A percentile compares a stretch with the other conserved stretches of the same genome.
Evolutionary conservation across 1,284 basidiomycete species (phyloP).

Genomic region (Testicularia cyperi): DNA sequence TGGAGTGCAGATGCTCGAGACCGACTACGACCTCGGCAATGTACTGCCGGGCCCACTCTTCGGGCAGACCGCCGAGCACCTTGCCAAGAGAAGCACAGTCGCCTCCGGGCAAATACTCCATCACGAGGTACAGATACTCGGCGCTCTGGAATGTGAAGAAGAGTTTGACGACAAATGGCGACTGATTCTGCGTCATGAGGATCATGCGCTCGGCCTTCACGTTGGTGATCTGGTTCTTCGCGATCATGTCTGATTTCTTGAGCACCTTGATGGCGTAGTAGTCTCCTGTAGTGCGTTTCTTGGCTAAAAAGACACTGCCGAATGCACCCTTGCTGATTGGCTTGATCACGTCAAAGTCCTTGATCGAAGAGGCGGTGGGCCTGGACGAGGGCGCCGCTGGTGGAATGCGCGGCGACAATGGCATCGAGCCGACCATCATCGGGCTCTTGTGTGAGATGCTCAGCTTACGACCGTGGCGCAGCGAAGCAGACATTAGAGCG

Average conservation of each 20-base stretch:
- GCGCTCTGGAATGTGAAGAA: constrained; percentile 63
- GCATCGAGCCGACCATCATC: constrained; percentile 52
- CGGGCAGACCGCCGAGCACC: constrained; percentile 84
- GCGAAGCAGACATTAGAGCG: too few relatives aligned
- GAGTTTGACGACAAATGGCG: constrained; percentile 73
- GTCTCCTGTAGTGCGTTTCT: constrained; percentile 96
- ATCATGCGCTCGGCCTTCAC: constrained; percentile 99
- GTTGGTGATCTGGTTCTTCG: constrained; percentile 99
- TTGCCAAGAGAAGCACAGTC: constrained; percentile 97
- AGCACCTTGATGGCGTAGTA: constrained; percentile 99
- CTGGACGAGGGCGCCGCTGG: constrained; percentile 75
- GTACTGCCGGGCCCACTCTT: constrained; percentile 96
- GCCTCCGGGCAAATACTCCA: constrained; percentile 72
- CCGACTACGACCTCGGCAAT: constrained; percentile 94
- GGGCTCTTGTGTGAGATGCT: constrained; percentile 43
- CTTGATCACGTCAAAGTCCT: constrained; percentile 98
- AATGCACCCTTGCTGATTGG: constrained; percentile 97
- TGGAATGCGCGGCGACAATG: constrained; percentile 81
- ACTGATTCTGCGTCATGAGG: constrained; percentile 98
- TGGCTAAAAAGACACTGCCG: constrained; percentile 94
- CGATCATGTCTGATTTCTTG: constrained; percentile 99
- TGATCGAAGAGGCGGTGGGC: constrained; percentile 86
- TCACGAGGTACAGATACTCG: constrained; percentile 63
- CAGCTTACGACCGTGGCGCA: constrained; percentile 29
- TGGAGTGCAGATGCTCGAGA: constrained; percentile 88